Base-by-base conservation (phyloP, 192 early-diverging fungal species). In the Podila epicladia region DNA sequence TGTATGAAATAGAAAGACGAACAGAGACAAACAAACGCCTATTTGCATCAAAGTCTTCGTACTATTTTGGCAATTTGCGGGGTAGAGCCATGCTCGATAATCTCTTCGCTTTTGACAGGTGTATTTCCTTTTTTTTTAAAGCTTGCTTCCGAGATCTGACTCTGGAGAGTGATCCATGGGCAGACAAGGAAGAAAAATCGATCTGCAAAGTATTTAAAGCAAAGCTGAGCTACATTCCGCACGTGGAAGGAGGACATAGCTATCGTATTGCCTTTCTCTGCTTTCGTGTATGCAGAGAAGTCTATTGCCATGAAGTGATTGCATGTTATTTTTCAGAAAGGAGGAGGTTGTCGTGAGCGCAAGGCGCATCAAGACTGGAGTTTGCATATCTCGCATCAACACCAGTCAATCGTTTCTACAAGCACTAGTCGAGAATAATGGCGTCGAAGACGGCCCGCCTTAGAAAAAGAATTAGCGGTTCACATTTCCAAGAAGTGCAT, bases 401-500 rank as follows among this genome's bases (percentile, higher is more conserved):
- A 70, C 32, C 9, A 76, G 13, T 22, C 63, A 41, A 41, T 70
- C 74, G 26, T 76, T 67, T 59, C n/a, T 57, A 5, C 41, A 29
- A 2, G n/a, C n/a, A 55, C n/a, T 55, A 55, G 51, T 35, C 17
- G 62, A 64, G 15, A 45, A 65, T 1, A 48, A 66, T 24, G 65
- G 24, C 7, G 65, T 19, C 8, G 65, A 67, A 1, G 65, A 48
- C 26, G 67, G 60, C 2, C 67, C 37, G 0, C 67, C 65, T 5
- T 2, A 33, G 33, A 33, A 33, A 33, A 4, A 37, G 29, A 29
- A 29, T 29, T 29, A 29, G 29, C 29, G 3, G 35, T 37, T 9
- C 3, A 0, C 5, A 9, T 8, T 37, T 6, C 9, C 50, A 19
- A 53, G 19, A n/a, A n/a, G 17, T 53, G 50, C 17, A 7, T 53